Conservation (phyloP, 257 asterid species). For the Solanum corneliomulleri region DNA sequence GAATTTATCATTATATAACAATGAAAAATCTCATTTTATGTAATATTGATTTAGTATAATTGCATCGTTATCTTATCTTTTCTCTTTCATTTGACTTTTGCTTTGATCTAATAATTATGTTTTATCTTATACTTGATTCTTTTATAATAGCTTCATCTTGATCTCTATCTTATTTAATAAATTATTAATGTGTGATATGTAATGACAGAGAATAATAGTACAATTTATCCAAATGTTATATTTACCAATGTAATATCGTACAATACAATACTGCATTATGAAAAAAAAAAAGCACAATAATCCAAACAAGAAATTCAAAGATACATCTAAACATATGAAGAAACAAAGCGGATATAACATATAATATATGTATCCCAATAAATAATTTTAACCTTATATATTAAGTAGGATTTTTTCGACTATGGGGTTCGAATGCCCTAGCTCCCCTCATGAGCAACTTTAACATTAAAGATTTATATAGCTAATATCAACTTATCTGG, state of each 20-base stretch:
- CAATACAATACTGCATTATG: background rate
- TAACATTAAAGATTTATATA: background rate
- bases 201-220: background rate
- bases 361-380: background rate
- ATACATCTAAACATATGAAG: background rate
- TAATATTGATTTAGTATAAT: too few relatives aligned
- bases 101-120: background rate
- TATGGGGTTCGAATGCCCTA: background rate
- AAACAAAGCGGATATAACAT: background rate
- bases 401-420: background rate
- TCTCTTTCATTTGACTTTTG: too few relatives aligned
- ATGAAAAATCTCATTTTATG: background rate
- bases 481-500: background rate
- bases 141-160: too few relatives aligned
- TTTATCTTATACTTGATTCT: background rate
- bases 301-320: background rate
- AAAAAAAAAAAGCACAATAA: too few relatives aligned
- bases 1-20: too few relatives aligned
- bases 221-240: too few relatives aligned
- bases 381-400: background rate
- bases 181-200: too few relatives aligned
- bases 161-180: rapidly evolving
- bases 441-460: background rate
- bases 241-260: too few relatives aligned
- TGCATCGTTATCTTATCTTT: background rate